Conservation (phyloP, 345 rosid species). For the Stellera chamaejasme region DNA sequence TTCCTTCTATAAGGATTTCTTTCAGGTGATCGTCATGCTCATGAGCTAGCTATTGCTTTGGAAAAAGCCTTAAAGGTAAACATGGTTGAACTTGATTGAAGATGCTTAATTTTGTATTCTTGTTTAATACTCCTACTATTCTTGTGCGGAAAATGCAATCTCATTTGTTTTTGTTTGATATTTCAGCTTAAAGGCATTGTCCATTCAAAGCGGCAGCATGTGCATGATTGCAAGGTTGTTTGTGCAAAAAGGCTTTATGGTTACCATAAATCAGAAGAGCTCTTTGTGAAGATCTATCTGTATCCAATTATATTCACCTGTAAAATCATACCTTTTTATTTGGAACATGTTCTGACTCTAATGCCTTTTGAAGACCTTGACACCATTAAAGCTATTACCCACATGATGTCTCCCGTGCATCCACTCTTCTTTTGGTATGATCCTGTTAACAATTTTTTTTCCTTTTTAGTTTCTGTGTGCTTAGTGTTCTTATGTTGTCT, state of each 20-base stretch:
- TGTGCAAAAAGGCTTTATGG: conserved; percentile 87
- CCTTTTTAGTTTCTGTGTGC: not conserved
- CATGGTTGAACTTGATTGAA: conserved; percentile 7
- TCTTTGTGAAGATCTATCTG: conserved; percentile 84
- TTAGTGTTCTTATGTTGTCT: not conserved
- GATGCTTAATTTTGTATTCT: conserved; percentile 4
- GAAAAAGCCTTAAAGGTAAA: conserved; percentile 85
- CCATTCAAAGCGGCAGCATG: conserved; percentile 71
- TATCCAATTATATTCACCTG: conserved; percentile 43
- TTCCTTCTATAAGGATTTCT: conserved; percentile 9
- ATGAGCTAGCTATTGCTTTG: conserved; percentile 46
- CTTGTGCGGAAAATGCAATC: conserved; percentile 7
- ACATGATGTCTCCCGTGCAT: conserved; percentile 71
- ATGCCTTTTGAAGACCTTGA: conserved; percentile 33
- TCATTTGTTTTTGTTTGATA: conserved; percentile 15
- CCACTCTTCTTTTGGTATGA: conserved; percentile 55
- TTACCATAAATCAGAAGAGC: conserved; percentile 72
- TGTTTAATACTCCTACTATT: not conserved
- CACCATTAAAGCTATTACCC: conserved; percentile 54
- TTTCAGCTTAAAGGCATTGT: conserved; percentile 61
- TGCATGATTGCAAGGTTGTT: conserved; percentile 76
- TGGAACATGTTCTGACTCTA: not conserved
- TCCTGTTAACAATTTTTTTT: conserved; percentile 1
- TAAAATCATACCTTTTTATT: conserved; percentile 4
- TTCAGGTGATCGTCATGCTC: conserved; percentile 42